These are phyloP conservation scores for Leccinum variicolor DNA, from an alignment of 768 basidiomycete genomes.

Conservation along the genomic window DNA sequence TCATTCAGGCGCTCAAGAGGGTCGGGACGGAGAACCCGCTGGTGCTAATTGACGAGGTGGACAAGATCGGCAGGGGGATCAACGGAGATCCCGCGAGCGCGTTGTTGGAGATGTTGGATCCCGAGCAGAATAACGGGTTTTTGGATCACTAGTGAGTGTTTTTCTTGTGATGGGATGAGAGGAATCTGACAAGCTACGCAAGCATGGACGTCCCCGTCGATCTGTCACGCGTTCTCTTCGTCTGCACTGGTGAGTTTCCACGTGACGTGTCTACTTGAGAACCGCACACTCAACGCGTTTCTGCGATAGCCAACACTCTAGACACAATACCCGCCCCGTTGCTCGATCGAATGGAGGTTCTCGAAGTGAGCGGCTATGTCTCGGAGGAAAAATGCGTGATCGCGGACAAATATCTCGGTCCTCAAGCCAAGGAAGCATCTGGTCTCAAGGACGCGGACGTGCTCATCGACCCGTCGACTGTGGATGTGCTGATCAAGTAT, in stretches of 20 bases:
- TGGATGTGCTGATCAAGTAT: conserved; percentile 91
- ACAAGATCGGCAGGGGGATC: conserved; percentile 89
- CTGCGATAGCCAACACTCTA: conserved; percentile 71
- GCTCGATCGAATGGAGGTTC: conserved; percentile 93
- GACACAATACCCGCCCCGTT: conserved; percentile 93
- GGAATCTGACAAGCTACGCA: conserved; percentile 1
- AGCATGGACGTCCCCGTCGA: conserved; percentile 98
- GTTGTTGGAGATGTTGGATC: conserved; percentile 88
- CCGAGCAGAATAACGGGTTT: conserved; percentile 93
- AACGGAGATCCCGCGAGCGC: conserved; percentile 94
- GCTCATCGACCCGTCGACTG: conserved; percentile 65
- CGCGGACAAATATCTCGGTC: conserved; percentile 82
- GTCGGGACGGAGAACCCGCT: conserved; percentile 93
- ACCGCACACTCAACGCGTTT: conserved; percentile 4
- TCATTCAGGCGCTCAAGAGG: conserved; percentile 90
- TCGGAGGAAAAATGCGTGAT: conserved; percentile 90
- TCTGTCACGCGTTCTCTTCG: conserved; percentile 92
- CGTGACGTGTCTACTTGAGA: not conserved
- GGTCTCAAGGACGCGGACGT: conserved; percentile 88
- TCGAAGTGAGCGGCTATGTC: conserved; percentile 93
- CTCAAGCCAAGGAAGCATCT: conserved; percentile 89
- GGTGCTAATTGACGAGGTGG: conserved; percentile 92
- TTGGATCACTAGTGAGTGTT: conserved; percentile 86
- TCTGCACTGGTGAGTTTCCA: conserved; percentile 68
- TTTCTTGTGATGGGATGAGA: not conserved